Conservation (phyloP, 495 filamentous ascomycete genomes). For the Neurospora hispaniola region DNA sequence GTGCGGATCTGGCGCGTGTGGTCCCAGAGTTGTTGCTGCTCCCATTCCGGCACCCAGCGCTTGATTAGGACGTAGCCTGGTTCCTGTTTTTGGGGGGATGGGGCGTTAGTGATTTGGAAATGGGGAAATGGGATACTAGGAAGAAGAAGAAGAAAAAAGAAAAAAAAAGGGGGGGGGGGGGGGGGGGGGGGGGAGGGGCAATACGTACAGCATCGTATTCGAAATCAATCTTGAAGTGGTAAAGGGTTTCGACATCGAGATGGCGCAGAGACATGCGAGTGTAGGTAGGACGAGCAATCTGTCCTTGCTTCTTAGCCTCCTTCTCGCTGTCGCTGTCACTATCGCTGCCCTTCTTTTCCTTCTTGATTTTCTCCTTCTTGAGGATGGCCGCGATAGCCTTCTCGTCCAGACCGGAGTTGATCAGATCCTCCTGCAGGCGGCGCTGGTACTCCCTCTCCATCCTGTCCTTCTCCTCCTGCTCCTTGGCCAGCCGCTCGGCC, state of each 20-base stretch:
- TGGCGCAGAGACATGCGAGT: slow-evolving; percentile 47
- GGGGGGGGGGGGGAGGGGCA: neutral
- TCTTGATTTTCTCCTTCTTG: slow-evolving; percentile 39
- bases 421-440: slow-evolving; percentile 37
- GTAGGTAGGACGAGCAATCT: slow-evolving; percentile 36
- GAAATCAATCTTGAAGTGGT: slow-evolving; percentile 39
- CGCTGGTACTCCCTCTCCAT: slow-evolving; percentile 41
- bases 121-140: slow-evolving; percentile 12
- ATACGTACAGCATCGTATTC: slow-evolving; percentile 39
- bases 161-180: too few relatives aligned
- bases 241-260: slow-evolving; percentile 46
- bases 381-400: slow-evolving; percentile 42
- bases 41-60: slow-evolving; percentile 59
- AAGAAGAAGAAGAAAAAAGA: too few relatives aligned
- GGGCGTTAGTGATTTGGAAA: slow-evolving; percentile 11
- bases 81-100: slow-evolving; percentile 32
- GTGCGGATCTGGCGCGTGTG: slow-evolving; percentile 55
- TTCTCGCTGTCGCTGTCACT: slow-evolving; percentile 15
- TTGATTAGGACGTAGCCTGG: slow-evolving; percentile 67
- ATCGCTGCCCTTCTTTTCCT: slow-evolving; percentile 21
- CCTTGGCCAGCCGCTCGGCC: slow-evolving; percentile 35
- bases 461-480: slow-evolving; percentile 35
- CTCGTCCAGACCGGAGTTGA: slow-evolving; percentile 40
- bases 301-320: slow-evolving; percentile 5
- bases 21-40: slow-evolving; percentile 62